These are phyloP conservation scores for Ceratocystis eucalypticola DNA, from an alignment of 2,329 filamentous ascomycete species.

Conservation along the genomic window DNA sequence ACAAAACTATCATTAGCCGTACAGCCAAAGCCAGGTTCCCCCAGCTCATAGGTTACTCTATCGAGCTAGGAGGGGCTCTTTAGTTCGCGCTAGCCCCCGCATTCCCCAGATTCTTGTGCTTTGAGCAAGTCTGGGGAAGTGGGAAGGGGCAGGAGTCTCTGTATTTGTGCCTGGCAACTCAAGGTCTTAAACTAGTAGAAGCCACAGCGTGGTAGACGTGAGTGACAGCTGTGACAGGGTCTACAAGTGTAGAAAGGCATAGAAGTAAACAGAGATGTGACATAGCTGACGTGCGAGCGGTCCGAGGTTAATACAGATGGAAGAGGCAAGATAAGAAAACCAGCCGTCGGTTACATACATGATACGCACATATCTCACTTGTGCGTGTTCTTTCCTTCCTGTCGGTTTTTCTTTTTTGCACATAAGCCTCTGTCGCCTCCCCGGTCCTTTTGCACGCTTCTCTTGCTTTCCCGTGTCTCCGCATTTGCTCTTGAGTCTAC, in stretches of 20 bases:
- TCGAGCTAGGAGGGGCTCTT: neutral
- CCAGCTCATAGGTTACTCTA: neutral
- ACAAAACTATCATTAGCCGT: neutral
- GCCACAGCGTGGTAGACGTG: neutral
- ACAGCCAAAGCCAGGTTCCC: neutral
- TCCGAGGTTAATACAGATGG: neutral
- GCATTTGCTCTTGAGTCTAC: neutral
- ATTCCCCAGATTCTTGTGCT: conserved; percentile 3
- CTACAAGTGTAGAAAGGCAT: neutral
- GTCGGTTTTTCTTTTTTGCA: neutral
- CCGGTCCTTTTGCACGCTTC: neutral
- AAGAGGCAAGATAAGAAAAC: neutral
- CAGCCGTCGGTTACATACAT: neutral
- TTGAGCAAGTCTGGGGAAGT: neutral
- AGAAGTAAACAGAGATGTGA: neutral
- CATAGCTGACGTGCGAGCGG: neutral
- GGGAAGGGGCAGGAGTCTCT: neutral
- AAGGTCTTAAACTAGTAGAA: neutral
- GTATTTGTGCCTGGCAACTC: neutral
- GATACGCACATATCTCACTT: neutral
- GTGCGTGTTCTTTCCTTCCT: neutral
- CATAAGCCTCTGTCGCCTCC: neutral
- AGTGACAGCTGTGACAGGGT: neutral
- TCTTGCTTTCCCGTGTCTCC: neutral
- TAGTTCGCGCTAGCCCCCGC: conserved; percentile 5